A percentile compares a stretch with the other conserved stretches of the same genome.
phyloP scores from a whole-genome alignment of 306 rosid genomes.

The Trichosanthes truncata region DNA sequence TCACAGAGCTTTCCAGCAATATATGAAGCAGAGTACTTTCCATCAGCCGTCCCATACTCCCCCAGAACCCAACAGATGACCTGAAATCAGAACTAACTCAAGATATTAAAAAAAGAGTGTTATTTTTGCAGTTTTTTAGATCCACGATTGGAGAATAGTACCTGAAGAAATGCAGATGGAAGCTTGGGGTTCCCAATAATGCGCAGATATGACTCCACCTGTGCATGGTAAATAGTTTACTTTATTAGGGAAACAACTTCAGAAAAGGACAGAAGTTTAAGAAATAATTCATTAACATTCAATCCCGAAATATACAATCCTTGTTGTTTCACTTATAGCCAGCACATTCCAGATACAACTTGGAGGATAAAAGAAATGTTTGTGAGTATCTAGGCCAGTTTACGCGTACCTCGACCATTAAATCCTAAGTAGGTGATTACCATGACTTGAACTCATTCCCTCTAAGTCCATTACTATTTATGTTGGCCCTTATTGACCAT shows the following conservation, averaged over 20 bases:
- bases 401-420: background rate
- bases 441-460: background rate
- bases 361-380: background rate
- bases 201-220: slow-evolving; percentile 85
- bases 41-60: slow-evolving; percentile 91
- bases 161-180: slow-evolving; percentile 90
- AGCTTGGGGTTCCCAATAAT: slow-evolving; percentile 88
- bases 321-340: background rate
- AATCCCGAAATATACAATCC: background rate
- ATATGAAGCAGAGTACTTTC: slow-evolving; percentile 69
- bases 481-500: background rate
- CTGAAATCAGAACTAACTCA: slow-evolving; percentile 39
- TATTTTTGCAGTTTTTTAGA: background rate
- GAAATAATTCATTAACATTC: background rate
- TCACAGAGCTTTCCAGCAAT: slow-evolving; percentile 86
- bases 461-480: background rate
- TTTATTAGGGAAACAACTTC: background rate
- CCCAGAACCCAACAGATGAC: slow-evolving; percentile 99
- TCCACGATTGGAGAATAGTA: slow-evolving; percentile 18
- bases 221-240: slow-evolving; percentile 12
- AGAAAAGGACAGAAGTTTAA: background rate
- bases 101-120: background rate
- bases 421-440: background rate
- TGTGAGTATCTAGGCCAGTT: background rate
- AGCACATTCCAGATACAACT: background rate